Conservation (phyloP, 2,329 filamentous ascomycete species). For the Neoascochyta sp. region DNA sequence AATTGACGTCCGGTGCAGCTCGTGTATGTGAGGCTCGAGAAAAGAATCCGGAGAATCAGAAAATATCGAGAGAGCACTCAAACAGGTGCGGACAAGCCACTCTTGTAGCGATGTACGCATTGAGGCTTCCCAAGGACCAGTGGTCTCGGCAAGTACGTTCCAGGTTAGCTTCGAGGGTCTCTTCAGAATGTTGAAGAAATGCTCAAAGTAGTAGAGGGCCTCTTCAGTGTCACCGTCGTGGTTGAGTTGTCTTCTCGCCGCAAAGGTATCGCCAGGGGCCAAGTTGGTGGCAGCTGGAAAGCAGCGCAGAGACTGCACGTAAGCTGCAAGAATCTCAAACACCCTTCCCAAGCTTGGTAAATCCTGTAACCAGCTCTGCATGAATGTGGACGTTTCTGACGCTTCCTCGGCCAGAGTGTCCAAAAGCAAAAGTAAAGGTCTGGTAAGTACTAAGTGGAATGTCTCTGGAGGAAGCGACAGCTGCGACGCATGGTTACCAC, state of each 20-base stretch:
- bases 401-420: conserved; percentile 72
- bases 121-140: conserved; percentile 47
- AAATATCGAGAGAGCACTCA: conserved; percentile 57
- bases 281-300: conserved; percentile 18
- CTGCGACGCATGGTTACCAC: conserved; percentile 26
- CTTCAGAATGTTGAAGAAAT: conserved; percentile 68
- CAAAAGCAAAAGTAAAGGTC: conserved; percentile 76
- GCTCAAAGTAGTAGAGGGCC: conserved; percentile 73
- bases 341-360: conserved; percentile 52
- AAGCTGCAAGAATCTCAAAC: conserved; percentile 34
- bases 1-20: conserved; percentile 68
- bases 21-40: conserved; percentile 50
- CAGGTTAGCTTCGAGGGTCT: conserved; percentile 67
- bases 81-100: conserved; percentile 63
- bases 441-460: conserved; percentile 70
- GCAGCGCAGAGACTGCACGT: conserved; percentile 32
- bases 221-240: conserved; percentile 67
- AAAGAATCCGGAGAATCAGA: conserved; percentile 28
- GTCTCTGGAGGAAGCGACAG: conserved; percentile 45
- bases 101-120: conserved; percentile 57
- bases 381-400: conserved; percentile 70
- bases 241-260: background rate
- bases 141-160: conserved; percentile 64
- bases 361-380: conserved; percentile 75
- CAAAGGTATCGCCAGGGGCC: conserved; percentile 5